These are phyloP conservation scores for Physcomitrellopsis africana DNA, from an alignment of 225 moss, liverwort and hornwort genomes.

Conservation along the genomic window DNA sequence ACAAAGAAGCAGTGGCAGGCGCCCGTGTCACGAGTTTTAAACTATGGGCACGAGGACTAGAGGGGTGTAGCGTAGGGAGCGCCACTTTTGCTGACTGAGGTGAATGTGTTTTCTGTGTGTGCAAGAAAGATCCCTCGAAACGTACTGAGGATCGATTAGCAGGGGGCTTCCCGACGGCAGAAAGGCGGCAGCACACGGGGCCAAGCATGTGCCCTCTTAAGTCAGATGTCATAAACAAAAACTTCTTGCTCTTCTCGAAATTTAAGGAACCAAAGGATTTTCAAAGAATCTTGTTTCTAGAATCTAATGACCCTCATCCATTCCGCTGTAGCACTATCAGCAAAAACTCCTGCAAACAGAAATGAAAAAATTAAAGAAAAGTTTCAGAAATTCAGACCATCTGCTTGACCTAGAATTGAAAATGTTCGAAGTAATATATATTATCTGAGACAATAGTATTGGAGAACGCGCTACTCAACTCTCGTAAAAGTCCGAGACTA, in stretches of 20 bases:
- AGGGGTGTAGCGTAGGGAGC: slow-evolving; percentile 74
- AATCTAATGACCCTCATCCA: not conserved
- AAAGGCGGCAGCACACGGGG: slow-evolving; percentile 55
- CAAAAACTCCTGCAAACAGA: slow-evolving; percentile 21
- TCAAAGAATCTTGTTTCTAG: not conserved
- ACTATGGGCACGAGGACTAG: slow-evolving; percentile 66
- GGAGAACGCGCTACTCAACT: no score
- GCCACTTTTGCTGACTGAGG: slow-evolving; percentile 71
- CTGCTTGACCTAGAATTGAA: no score
- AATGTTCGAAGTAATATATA: no score
- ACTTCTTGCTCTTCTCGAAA: slow-evolving; percentile 6
- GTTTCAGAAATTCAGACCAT: no score
- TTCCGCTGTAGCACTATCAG: not conserved
- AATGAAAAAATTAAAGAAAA: no score
- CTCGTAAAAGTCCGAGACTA: no score
- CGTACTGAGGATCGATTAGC: slow-evolving; percentile 27
- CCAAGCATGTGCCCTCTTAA: slow-evolving; percentile 62
- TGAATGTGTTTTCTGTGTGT: not conserved
- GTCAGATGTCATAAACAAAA: slow-evolving; percentile 46
- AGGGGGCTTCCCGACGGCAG: slow-evolving; percentile 46
- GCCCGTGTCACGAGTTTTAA: slow-evolving; percentile 69
- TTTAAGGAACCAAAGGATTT: no score
- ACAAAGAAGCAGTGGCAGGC: slow-evolving; percentile 65
- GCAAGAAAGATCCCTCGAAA: slow-evolving; percentile 6
- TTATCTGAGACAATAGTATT: no score